These are phyloP conservation scores for Aspergillus luchuensis DNA, from an alignment of 2,329 filamentous ascomycete genomes.

Conservation along the genomic window DNA sequence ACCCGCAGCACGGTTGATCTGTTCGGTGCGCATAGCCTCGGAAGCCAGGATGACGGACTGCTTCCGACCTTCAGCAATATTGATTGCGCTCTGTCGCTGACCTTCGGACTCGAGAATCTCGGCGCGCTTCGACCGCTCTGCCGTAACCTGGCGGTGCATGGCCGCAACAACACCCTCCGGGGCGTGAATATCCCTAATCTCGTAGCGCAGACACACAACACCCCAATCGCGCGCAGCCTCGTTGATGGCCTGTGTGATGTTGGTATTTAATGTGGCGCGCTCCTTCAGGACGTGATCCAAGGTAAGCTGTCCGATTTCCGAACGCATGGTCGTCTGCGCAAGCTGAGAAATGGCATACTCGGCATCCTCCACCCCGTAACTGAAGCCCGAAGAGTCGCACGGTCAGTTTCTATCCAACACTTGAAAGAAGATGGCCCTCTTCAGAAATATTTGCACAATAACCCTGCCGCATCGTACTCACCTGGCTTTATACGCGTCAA, in stretches of 20 bases:
- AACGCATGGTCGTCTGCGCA: slow-evolving; percentile 98
- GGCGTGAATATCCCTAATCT: slow-evolving; percentile 97
- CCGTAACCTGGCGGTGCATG: slow-evolving; percentile 98
- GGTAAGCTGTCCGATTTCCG: slow-evolving; percentile 93
- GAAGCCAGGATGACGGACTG: slow-evolving; percentile 95
- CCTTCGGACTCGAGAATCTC: slow-evolving; percentile 98
- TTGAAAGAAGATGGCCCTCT: background rate
- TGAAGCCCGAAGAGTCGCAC: slow-evolving; percentile 39
- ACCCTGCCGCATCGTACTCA: slow-evolving; percentile 44
- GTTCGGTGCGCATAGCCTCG: slow-evolving; percentile 83
- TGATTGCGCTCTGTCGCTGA: slow-evolving; percentile 96
- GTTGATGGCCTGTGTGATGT: slow-evolving; percentile 99
- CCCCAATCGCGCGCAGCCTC: slow-evolving; percentile 97
- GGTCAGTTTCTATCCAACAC: background rate
- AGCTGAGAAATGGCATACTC: slow-evolving; percentile 98
- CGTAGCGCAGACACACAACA: slow-evolving; percentile 92
- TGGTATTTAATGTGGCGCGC: slow-evolving; percentile 90
- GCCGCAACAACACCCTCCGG: slow-evolving; percentile 90
- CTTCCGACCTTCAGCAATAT: slow-evolving; percentile 96
- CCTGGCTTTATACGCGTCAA: slow-evolving; percentile 98
- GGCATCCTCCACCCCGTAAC: slow-evolving; percentile 96
- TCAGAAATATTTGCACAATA: background rate
- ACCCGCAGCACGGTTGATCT: slow-evolving; percentile 90
- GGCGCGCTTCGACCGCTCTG: slow-evolving; percentile 93
- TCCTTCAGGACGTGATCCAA: slow-evolving; percentile 98